These are phyloP conservation scores for Piedraia hortae DNA, from an alignment of 2,329 filamentous ascomycete genomes.

Conservation along the genomic window DNA sequence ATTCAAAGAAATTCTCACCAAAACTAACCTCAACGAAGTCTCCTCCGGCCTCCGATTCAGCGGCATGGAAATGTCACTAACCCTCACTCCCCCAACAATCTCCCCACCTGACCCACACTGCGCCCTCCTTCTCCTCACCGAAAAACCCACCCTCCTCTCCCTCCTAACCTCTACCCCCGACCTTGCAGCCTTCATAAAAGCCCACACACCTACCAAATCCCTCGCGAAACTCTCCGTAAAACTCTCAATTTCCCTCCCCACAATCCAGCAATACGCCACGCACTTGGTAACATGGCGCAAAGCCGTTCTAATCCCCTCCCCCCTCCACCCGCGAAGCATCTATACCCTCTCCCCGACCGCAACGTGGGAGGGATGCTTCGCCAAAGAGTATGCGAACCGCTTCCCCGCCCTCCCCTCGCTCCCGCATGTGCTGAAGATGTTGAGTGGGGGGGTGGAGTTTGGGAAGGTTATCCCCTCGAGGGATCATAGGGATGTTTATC, in stretches of 20 bases:
- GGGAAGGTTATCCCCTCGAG: conserved; percentile 64
- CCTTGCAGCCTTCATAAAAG: conserved; percentile 44
- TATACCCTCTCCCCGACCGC: conserved; percentile 85
- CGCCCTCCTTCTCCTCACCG: conserved; percentile 57
- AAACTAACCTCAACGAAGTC: conserved; percentile 2
- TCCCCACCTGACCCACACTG: conserved; percentile 36
- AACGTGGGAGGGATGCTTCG: conserved; percentile 40
- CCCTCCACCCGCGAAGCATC: conserved; percentile 64
- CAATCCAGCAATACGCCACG: conserved; percentile 66
- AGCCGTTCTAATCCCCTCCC: conserved; percentile 57
- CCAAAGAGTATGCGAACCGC: conserved; percentile 43
- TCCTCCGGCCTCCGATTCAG: conserved; percentile 27
- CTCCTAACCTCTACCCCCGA: conserved; percentile 39
- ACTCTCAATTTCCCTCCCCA: conserved; percentile 44
- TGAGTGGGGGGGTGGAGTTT: conserved; percentile 57
- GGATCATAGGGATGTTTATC: conserved; percentile 63
- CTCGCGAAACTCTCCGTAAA: conserved; percentile 45
- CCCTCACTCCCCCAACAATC: conserved; percentile 22
- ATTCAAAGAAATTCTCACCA: conserved; percentile 8
- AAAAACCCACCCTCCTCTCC: conserved; percentile 52
- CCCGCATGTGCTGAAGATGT: conserved; percentile 59
- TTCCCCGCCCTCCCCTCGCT: conserved; percentile 68
- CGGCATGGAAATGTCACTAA: conserved; percentile 37
- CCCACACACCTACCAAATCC: conserved; percentile 31
- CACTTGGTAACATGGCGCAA: conserved; percentile 93